phyloP scores from a whole-genome alignment of 1,284 basidiomycete genomes.

The Cutaneotrichosporon cavernicola region DNA sequence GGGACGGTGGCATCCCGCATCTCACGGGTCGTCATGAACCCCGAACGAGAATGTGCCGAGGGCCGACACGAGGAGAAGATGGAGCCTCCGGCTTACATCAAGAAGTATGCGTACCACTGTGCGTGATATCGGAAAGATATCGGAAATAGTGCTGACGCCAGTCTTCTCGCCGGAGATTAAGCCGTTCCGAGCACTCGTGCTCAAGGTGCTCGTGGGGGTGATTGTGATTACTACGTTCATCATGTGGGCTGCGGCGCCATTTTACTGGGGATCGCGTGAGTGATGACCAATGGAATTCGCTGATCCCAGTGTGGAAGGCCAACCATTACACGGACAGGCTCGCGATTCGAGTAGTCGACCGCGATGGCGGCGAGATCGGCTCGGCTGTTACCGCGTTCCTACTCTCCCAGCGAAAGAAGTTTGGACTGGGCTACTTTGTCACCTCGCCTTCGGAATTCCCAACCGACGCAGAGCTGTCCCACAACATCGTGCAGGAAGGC shows the following conservation, averaged over 20 bases:
- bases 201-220: conserved; percentile 40
- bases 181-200: conserved; percentile 35
- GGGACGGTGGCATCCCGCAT: neutral
- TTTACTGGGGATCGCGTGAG: conserved; percentile 57
- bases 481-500: conserved; percentile 46
- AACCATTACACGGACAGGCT: conserved; percentile 53
- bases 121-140: conserved; percentile 13
- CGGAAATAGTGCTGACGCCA: conserved; percentile 9
- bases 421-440: conserved; percentile 39
- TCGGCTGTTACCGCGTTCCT: conserved; percentile 38
- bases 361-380: conserved; percentile 55
- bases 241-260: conserved; percentile 47
- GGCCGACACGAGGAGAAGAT: neutral
- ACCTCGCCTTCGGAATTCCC: conserved; percentile 40
- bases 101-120: conserved; percentile 31
- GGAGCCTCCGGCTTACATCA: conserved; percentile 16
- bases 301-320: conserved; percentile 41
- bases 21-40: conserved; percentile 8
- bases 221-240: conserved; percentile 38
- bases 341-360: conserved; percentile 56
- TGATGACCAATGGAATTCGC: conserved; percentile 2
- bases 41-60: conserved; percentile 10
- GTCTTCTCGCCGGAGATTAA: conserved; percentile 41
- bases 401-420: conserved; percentile 16
- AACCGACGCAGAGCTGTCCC: conserved; percentile 28